Evolutionary conservation across 441 rosid species (phyloP), one percentile per base, ranked within the genome.

Genomic region (Corymbia citriodora): DNA sequence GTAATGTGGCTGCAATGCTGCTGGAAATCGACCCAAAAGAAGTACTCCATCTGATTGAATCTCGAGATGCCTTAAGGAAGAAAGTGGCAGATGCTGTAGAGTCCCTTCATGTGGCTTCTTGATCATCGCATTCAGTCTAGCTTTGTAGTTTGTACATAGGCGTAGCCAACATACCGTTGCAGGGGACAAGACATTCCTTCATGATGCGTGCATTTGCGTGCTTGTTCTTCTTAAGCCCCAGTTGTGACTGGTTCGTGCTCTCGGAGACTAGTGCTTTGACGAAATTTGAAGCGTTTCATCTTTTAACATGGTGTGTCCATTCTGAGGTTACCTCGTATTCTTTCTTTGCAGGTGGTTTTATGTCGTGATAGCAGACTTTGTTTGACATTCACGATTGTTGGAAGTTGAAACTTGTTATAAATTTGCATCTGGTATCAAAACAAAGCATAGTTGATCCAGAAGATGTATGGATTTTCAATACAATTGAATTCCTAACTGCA

Each of bases 1-100:
- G 92, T 63, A 91, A 93, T 83, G 92, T 94, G 86, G 88, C 92
- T 55, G 95, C 93, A 52, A 88, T 91, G 91, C 55, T 93, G 68
- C 87, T 93, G 88, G 94, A 93, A 89, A 89, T 94, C 89, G 92
- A 91, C 50, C 90, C 14, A 55, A 33, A 61, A 55, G 94, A 94
- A 89, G 93, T 88, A 74, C 89, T 89, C 36, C 70, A 88, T 50
- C 83, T 94, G 40, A 86, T 89, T 5, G 92, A 88, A 87, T 92
- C 94, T 89, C 82, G 65, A 4, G 90, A 88, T 89, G 92, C 92
- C 63, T 83, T 93, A 70, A 93, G 89, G 90, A 72, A 90, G 49
- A 94, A 92, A 74, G 89, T 93, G 57, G 91, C 89, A 1, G 91
- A 92, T 23, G 92, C 93, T 50, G 88, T 94, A 89, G 91, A 91